A percentile compares a stretch with the other conserved stretches of the same genome.
Evolutionary conservation across 441 rosid genomes (phyloP).

Genomic region (Breynia disticha): DNA sequence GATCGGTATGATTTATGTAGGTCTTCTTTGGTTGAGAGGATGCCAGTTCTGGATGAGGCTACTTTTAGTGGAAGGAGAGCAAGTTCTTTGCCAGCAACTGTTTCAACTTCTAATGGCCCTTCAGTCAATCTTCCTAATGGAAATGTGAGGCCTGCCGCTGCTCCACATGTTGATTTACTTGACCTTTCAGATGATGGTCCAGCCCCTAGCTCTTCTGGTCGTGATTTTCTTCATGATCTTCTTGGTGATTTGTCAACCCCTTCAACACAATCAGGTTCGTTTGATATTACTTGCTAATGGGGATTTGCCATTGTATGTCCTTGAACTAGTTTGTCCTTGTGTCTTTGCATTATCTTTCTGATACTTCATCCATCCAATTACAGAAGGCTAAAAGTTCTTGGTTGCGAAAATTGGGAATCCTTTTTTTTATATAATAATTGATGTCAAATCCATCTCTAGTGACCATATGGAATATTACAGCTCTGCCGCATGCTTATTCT

Average conservation of each 20-base stretch:
- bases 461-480: no score
- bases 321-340: no score
- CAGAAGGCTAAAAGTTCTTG: no score
- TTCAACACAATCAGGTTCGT: constrained; percentile 60
- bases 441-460: no score
- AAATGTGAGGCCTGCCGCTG: constrained; percentile 55
- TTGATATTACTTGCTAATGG: constrained; percentile 5
- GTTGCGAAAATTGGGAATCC: no score
- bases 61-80: constrained; percentile 84
- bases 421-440: no score
- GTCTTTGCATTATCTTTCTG: no score
- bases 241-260: constrained; percentile 63
- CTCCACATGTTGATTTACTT: constrained; percentile 84
- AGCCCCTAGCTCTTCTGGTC: constrained; percentile 71
- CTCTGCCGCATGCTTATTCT: no score
- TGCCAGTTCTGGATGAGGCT: constrained; percentile 98
- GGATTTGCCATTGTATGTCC: no score
- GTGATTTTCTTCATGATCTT: constrained; percentile 88
- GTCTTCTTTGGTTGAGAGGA: constrained; percentile 89
- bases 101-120: constrained; percentile 45
- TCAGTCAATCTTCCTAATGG: constrained; percentile 86
- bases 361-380: no score
- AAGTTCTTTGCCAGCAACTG: constrained; percentile 59
- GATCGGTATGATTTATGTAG: constrained; percentile 41
- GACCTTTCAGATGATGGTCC: constrained; percentile 83